Evolutionary conservation across 306 rosid species (phyloP).

Genomic region (Sesbania bispinosa): DNA sequence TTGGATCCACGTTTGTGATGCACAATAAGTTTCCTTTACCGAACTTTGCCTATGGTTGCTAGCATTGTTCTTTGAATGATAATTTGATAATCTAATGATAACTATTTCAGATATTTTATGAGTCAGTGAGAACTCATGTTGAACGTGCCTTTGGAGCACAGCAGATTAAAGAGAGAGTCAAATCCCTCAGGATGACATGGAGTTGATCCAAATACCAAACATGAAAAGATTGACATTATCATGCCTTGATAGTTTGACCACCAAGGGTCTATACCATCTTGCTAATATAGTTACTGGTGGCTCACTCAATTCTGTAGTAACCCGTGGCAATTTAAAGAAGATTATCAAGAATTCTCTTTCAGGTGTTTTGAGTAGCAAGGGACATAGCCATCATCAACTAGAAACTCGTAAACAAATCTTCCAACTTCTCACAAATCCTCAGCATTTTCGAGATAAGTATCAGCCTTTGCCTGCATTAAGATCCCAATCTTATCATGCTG

Average conservation of each 20-base stretch:
- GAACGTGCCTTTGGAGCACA: slow-evolving; percentile 51
- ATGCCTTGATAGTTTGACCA: slow-evolving; percentile 57
- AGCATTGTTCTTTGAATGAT: slow-evolving; percentile 9
- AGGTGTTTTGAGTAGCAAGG: slow-evolving; percentile 29
- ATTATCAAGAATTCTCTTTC: slow-evolving; percentile 46
- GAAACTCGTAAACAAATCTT: slow-evolving; percentile 37
- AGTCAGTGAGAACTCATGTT: slow-evolving; percentile 49
- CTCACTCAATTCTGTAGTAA: slow-evolving; percentile 43
- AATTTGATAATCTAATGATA: slow-evolving; percentile 13
- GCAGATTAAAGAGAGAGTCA: slow-evolving; percentile 17
- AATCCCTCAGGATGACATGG: slow-evolving; percentile 37
- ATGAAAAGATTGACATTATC: slow-evolving; percentile 38
- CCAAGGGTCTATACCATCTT: slow-evolving; percentile 59
- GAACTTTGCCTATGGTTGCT: background rate
- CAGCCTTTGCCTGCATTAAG: slow-evolving; percentile 26
- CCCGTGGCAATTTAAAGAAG: slow-evolving; percentile 60
- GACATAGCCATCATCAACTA: slow-evolving; percentile 12
- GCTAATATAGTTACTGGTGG: slow-evolving; percentile 47
- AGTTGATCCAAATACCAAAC: slow-evolving; percentile 5
- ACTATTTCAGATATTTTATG: slow-evolving; percentile 62
- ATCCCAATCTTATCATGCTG: slow-evolving; percentile 33
- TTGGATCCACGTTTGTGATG: too few species aligned
- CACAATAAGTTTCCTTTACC: slow-evolving; percentile 39
- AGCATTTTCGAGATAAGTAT: slow-evolving; percentile 37
- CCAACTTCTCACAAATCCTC: slow-evolving; percentile 53